Evolutionary conservation across 2,329 filamentous ascomycete species (phyloP), one percentile per base, ranked within the genome.

Genomic region (Pseudomassariella vexata): DNA sequence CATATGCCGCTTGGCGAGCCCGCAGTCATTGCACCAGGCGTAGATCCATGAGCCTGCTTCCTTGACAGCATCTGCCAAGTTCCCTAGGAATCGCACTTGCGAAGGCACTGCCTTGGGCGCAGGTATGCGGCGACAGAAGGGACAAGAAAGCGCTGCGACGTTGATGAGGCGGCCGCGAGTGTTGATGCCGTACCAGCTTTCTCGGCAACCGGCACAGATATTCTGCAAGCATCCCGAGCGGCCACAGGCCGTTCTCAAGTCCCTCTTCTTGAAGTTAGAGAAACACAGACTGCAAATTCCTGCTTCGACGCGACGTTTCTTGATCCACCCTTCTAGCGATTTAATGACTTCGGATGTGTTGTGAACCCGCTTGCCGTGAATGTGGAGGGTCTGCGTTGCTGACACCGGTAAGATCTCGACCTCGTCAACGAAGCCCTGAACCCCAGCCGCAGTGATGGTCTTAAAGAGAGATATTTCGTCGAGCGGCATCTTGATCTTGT

Each of bases 101-200:
- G 10, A 23, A 0, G 56, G 47, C 2, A 68, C 41, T 2, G 55
- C 59, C 32, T 52, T 52, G 5, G 59, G 44, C 2, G 56, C 52
- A 0, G 66, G 66, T 25, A 45, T 51, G 0, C 67, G 59, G 16
- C 68, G 56, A 37, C 68, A 73, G 49, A 73, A 73, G 1, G 68
- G 66, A 36, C 68, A 71, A 3, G 46, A 53, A 5, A 73, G 58
- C 0, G 69, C 65, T 0, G 66, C 63, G 0, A 63, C 44, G 37
- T 72, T 70, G 44, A 73, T 58, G 9, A 70, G 52, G 1, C 45
- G 44, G 1, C 67, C 66, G 1, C 54, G 47, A 1, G 25, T 30
- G 41, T 72, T 73, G 36, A 64, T 46, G 0, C 65, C 63, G 36
- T 71, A 70, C 68, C 68, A 73, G 3, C 40, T 46, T 12, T 45